Percentiles rank a stretch among this genome's conserved stretches.
Conservation (phyloP, 441 rosid genomes). For the Erodium trifolium region DNA sequence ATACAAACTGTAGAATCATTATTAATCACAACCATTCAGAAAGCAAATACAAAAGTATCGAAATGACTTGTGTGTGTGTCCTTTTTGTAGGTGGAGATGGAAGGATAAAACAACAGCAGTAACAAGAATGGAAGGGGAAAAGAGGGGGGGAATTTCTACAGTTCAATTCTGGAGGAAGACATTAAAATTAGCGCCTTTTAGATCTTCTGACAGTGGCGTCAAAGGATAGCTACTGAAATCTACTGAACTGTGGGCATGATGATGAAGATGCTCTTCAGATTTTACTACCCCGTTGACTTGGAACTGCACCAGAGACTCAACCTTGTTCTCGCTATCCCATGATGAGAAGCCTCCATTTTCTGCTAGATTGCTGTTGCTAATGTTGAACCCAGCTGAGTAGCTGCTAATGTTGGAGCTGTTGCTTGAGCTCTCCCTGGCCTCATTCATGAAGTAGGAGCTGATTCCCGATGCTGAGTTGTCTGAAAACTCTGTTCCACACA, state of each 20-base stretch:
- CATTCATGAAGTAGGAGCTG: constrained; percentile 14
- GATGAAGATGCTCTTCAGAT: constrained; percentile 21
- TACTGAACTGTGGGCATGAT: background rate
- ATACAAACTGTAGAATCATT: constrained; percentile 21
- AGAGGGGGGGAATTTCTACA: constrained; percentile 19
- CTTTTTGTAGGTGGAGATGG: too few species aligned
- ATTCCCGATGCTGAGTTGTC: constrained; percentile 40
- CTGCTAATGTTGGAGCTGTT: background rate
- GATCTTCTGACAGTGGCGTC: constrained; percentile 45
- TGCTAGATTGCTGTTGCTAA: constrained; percentile 15
- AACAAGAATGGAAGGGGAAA: too few species aligned
- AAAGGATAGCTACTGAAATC: constrained; percentile 25
- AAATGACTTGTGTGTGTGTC: too few species aligned
- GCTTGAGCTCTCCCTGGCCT: background rate
- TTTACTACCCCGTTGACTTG: constrained; percentile 18
- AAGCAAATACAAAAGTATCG: too few species aligned
- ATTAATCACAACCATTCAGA: constrained; percentile 18
- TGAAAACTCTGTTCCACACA: constrained; percentile 30
- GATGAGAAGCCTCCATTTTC: constrained; percentile 18
- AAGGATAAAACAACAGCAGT: constrained; percentile 3
- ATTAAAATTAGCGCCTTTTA: constrained; percentile 40
- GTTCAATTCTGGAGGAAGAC: constrained; percentile 39
- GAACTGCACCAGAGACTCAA: background rate
- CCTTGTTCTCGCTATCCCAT: background rate
- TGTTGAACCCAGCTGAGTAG: too few species aligned